Base-by-base conservation (phyloP, 192 early-diverging fungal species). In the Rhizophagus clarus region DNA sequence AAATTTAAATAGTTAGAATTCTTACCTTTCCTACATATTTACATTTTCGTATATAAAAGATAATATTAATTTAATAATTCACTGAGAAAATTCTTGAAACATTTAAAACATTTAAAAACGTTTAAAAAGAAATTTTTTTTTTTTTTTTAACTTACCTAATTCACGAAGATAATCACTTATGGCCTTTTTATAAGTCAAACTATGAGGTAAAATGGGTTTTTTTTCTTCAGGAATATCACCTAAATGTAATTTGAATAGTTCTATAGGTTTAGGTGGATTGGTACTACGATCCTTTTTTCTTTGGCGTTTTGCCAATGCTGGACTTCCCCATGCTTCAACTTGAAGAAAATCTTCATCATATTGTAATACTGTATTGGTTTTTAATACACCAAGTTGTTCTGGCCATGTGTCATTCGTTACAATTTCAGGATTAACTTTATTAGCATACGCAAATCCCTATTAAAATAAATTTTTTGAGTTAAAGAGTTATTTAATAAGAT, bases 141-240 rank as follows among this genome's bases (percentile, higher is more conserved):
- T 34, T 28, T 37, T 29, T 11, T 14, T 37, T 37, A n/a, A 11
- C 22, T 45, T 24, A 70, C 68, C 34, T 15, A 74, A 32, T 31
- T 74, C 49, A 28, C 88, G 83, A 1, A 89, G 81, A 63, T 89
- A 89, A 74, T 89, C 87, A 5, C 84, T 83, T 32, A 89, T 89
- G n/a, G 85, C 84, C 28, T 87, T 84, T 8, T 87, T 82, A 37
- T 86, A 85, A 28, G 83, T 85, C 11, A 89, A 80, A n/a, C 83
- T 83, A 40, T 82, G 88, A 40, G 86, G 86, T 8, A 89, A 63
- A 0, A 82, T 70, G 17, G 82, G 81, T 31, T 81, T 67, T 26
- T 88, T 83, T n/a, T 82, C 72, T 24, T 88, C 77, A 34, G 84
- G 82, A 26, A 84, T 82, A 34, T 88, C 85, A 42, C 85, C 86